A percentile compares a stretch with the other conserved stretches of the same genome.
These are phyloP conservation scores for Coniosporium tulheliwenetii DNA, from an alignment of 2,329 filamentous ascomycete genomes.

Conservation along the genomic window DNA sequence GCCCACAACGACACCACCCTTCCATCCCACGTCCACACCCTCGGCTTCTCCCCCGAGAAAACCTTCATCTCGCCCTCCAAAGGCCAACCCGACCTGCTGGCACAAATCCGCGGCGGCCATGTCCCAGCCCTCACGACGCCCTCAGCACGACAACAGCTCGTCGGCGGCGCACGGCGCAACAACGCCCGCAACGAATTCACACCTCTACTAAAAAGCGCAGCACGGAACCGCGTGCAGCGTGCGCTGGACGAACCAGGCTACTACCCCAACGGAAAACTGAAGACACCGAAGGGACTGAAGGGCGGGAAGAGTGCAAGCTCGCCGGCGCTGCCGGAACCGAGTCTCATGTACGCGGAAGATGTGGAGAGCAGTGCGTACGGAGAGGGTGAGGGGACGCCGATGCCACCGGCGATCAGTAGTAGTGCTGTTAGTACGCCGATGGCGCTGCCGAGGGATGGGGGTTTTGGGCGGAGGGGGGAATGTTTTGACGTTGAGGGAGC, in stretches of 20 bases:
- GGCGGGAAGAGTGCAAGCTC: conserved; percentile 52
- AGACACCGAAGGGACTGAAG: conserved; percentile 54
- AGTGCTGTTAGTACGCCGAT: conserved; percentile 75
- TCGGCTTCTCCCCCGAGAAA: conserved; percentile 75
- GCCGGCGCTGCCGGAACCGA: conserved; percentile 62
- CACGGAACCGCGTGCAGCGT: conserved; percentile 47
- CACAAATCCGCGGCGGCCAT: conserved; percentile 53
- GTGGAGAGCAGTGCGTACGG: conserved; percentile 48
- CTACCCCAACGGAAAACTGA: conserved; percentile 25
- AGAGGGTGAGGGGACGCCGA: conserved; percentile 48
- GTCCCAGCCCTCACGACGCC: conserved; percentile 56
- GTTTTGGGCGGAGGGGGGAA: conserved; percentile 61
- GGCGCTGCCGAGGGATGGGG: conserved; percentile 45
- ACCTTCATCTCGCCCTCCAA: conserved; percentile 74
- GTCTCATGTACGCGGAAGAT: conserved; percentile 44
- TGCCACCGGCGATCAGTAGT: conserved; percentile 62
- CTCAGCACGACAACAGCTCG: conserved; percentile 53
- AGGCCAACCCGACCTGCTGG: conserved; percentile 55
- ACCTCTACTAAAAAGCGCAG: conserved; percentile 70
- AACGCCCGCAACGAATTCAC: conserved; percentile 60
- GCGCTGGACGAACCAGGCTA: conserved; percentile 19
- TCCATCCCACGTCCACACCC: conserved; percentile 49
- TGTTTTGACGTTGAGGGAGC: conserved; percentile 78
- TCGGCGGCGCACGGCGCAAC: conserved; percentile 31
- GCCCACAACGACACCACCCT: conserved; percentile 74